These are phyloP conservation scores for Tetrapyrgos nigripes DNA, from an alignment of 1,284 basidiomycete genomes.

Conservation along the genomic window DNA sequence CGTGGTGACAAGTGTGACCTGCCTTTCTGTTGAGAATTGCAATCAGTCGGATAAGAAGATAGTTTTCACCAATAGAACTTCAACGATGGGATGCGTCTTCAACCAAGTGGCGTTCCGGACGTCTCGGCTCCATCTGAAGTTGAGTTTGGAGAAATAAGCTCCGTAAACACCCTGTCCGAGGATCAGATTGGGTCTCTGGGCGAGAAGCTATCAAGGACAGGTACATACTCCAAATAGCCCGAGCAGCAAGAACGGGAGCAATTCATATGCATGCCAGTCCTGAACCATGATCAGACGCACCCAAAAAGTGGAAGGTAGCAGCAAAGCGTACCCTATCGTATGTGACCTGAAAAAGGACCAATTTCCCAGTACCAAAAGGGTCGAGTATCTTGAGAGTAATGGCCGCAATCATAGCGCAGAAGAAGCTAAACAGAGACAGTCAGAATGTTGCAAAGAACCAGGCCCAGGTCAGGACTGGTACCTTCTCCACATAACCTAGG, in stretches of 20 bases:
- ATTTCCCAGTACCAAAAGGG: constrained; percentile 88
- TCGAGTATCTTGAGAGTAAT: constrained; percentile 89
- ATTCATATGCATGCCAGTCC: constrained; percentile 91
- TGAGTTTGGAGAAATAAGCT: constrained; percentile 92
- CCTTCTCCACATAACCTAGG: constrained; percentile 88
- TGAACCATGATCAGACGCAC: constrained; percentile 32
- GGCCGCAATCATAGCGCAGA: constrained; percentile 94
- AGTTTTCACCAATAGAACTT: constrained; percentile 80
- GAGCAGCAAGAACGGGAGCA: constrained; percentile 84
- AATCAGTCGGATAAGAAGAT: constrained; percentile 1
- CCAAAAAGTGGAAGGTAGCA: constrained; percentile 5
- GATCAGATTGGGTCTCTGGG: constrained; percentile 13
- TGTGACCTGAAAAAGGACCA: constrained; percentile 89
- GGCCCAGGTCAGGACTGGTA: constrained; percentile 29
- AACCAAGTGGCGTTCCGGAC: constrained; percentile 86
- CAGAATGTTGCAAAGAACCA: background rate
- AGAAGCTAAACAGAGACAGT: constrained; percentile 65
- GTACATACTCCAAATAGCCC: constrained; percentile 82
- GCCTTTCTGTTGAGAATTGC: constrained; percentile 16
- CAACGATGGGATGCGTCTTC: constrained; percentile 79
- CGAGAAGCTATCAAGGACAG: constrained; percentile 10
- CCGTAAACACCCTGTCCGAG: constrained; percentile 84
- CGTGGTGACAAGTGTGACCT: constrained; percentile 84
- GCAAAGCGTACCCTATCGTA: constrained; percentile 72
- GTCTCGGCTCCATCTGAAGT: constrained; percentile 87